Percentiles rank a stretch among this genome's conserved stretches.
These are phyloP conservation scores for Termitomyces sp. DNA, from an alignment of 768 basidiomycete species.

Conservation along the genomic window DNA sequence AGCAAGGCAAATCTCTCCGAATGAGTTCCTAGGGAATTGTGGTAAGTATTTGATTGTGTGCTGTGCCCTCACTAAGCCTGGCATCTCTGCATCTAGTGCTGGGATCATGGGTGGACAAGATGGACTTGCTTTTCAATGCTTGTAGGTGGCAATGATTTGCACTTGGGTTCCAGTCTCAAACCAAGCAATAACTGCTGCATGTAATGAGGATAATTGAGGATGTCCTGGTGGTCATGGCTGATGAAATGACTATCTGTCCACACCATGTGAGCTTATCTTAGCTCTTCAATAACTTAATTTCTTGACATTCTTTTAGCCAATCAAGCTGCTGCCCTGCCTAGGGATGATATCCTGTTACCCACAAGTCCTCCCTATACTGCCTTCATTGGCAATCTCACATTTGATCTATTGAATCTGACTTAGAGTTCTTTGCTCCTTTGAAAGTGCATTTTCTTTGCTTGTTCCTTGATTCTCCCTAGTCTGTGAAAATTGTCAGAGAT, in stretches of 20 bases:
- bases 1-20: slow-evolving; percentile 88
- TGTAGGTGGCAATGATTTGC: slow-evolving; percentile 55
- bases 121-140: slow-evolving; percentile 89
- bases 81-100: slow-evolving; percentile 45
- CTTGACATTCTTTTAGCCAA: slow-evolving; percentile 38
- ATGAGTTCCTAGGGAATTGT: slow-evolving; percentile 87
- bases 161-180: slow-evolving; percentile 4
- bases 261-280: slow-evolving; percentile 48
- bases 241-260: slow-evolving; percentile 62
- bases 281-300: not conserved
- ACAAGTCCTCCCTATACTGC: slow-evolving; percentile 92
- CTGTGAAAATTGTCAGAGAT: slow-evolving; percentile 90
- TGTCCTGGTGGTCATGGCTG: slow-evolving; percentile 50
- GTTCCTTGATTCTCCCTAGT: slow-evolving; percentile 27
- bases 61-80: slow-evolving; percentile 5
- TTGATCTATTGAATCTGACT: slow-evolving; percentile 85
- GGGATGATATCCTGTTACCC: slow-evolving; percentile 96
- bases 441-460: slow-evolving; percentile 39
- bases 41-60: slow-evolving; percentile 47
- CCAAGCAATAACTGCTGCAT: slow-evolving; percentile 54
- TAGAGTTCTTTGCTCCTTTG: slow-evolving; percentile 72
- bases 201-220: slow-evolving; percentile 61
- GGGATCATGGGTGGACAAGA: slow-evolving; percentile 99
- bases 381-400: slow-evolving; percentile 94
- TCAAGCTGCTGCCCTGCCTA: slow-evolving; percentile 50